Percentiles rank a stretch among this genome's conserved stretches.
Conservation (phyloP, 2,329 filamentous ascomycete genomes). For the Didymella keratinophila region DNA sequence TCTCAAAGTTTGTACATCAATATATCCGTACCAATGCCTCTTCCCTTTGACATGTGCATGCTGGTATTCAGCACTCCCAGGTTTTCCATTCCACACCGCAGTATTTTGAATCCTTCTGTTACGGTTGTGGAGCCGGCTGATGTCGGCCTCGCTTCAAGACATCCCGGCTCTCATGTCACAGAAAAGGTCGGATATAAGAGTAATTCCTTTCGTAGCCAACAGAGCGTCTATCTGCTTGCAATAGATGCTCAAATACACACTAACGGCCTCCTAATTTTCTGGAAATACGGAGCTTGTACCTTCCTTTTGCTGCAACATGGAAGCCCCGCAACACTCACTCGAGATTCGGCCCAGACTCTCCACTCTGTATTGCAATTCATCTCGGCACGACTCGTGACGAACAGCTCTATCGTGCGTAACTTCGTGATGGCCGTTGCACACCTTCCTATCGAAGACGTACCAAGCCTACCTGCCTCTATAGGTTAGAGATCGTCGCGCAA, state of each 20-base stretch:
- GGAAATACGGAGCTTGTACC: too few species aligned
- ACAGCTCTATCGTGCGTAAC: background rate
- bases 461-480: constrained; percentile 12
- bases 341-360: background rate
- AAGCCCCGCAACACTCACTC: background rate
- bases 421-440: background rate
- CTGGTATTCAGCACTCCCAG: background rate
- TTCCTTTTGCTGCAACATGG: too few species aligned
- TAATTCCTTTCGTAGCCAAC: too few species aligned
- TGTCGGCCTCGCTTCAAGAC: background rate
- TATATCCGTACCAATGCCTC: background rate
- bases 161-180: too few species aligned
- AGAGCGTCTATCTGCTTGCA: too few species aligned
- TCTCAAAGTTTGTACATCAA: background rate
- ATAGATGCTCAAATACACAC: too few species aligned
- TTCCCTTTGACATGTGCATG: background rate
- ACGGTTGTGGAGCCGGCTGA: background rate
- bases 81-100: background rate
- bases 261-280: too few species aligned
- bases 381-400: background rate
- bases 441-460: background rate
- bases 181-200: too few species aligned
- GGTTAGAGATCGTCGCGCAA: constrained; percentile 13
- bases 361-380: background rate
- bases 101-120: background rate